Evolutionary conservation across 371 early-diverging fungal genomes (phyloP), one percentile per base, ranked within the genome.

Genomic region (Mortierella sp.): DNA sequence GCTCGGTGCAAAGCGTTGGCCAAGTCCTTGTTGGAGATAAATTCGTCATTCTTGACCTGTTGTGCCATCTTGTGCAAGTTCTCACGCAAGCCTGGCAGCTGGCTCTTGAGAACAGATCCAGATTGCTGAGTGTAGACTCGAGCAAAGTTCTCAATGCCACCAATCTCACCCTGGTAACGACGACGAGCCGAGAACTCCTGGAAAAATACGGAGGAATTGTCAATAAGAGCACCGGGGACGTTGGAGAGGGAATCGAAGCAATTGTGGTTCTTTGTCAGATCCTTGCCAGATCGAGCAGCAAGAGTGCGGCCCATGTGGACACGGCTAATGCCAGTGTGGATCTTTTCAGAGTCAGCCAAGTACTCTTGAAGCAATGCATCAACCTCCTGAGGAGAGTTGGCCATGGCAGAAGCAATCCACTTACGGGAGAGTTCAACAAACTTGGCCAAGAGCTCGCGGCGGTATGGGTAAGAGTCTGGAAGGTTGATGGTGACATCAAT

Each of bases 271-370:
- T 85, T 87, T 12, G 84, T 71, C 28, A 87, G 71, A 1, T 87
- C 70, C 70, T 86, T 89, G 26, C 91, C 94, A 17, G 93, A 77
- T 15, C 93, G 93, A 12, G 93, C 80, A 10, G 95, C 95, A 64
- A 94, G 80, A 5, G 91, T 86, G 10, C 91, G 88, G n/a, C 95
- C 95, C 80, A 94, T 82, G 70, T 94, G 95, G 12, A 87, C 88
- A 8, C 88, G 84, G 54, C 84, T 85, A 56, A 83, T 85, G 35
- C 87, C 83, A 19, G 84, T 71, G 35, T 85, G 83, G 65, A 77
- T 85, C 47, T 85, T 84, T 66, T 88, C 86, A 65, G 86, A 82
- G 49, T 89, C 88, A 0, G 91, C 86, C 19, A 93, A 71, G 66
- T 93, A 93, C 28, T 87, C 88, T 76, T 93, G 90, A 59, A 93